phyloP scores from a whole-genome alignment of 306 rosid genomes.

The Citrullus amarus region DNA sequence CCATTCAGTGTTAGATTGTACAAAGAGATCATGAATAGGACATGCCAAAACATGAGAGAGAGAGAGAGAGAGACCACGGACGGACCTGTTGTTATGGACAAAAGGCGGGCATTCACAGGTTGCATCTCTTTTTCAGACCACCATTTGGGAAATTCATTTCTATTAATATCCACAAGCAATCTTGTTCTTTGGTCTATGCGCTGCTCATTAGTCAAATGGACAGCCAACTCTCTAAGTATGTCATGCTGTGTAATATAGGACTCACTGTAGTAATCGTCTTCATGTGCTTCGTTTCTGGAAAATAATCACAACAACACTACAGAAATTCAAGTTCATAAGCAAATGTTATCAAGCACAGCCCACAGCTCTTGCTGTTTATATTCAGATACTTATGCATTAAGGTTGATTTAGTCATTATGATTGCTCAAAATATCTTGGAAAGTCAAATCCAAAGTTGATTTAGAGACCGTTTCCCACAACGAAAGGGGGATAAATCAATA shows the following conservation, averaged over 20 bases:
- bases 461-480: not conserved
- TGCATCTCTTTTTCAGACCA: conserved; percentile 26
- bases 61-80: conserved; percentile 8
- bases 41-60: conserved; percentile 18
- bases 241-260: conserved; percentile 37
- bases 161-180: conserved; percentile 26
- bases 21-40: not conserved
- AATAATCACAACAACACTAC: conserved; percentile 3
- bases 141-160: conserved; percentile 41
- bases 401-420: not conserved
- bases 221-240: conserved; percentile 60
- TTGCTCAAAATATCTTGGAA: not conserved
- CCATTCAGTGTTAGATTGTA: not conserved
- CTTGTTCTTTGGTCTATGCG: conserved; percentile 24
- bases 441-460: not conserved
- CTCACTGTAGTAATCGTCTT: conserved; percentile 28
- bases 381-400: not conserved
- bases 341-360: not conserved
- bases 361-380: not conserved
- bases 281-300: conserved; percentile 22
- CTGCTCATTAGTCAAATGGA: conserved; percentile 19
- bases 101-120: conserved; percentile 21
- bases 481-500: not conserved
- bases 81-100: conserved; percentile 62
- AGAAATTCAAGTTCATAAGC: not conserved